A percentile compares a stretch with the other conserved stretches of the same genome.
Evolutionary conservation across 768 basidiomycete genomes (phyloP).

Genomic region (Boletus coccyginus): DNA sequence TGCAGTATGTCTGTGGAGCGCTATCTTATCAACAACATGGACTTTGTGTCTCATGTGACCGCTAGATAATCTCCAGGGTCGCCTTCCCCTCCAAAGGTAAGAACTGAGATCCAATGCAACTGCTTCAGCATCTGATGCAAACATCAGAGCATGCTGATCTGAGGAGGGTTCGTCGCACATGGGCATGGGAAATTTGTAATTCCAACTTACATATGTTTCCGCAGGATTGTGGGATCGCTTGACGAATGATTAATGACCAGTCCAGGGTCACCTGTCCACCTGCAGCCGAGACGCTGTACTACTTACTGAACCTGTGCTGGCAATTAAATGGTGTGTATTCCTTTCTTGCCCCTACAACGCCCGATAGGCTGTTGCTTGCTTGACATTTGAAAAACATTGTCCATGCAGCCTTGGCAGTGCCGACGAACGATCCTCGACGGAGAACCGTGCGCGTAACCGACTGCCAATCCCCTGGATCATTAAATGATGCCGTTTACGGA

Average conservation of each 20-base stretch:
- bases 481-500: slow-evolving; percentile 1
- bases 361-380: background rate
- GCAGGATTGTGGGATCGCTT: background rate
- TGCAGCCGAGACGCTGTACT: too few species aligned
- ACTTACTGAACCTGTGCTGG: background rate
- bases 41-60: too few species aligned
- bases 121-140: too few species aligned
- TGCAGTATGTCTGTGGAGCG: too few species aligned
- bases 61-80: too few species aligned
- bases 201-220: background rate
- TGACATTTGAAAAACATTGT: background rate
- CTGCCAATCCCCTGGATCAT: background rate
- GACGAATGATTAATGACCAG: background rate
- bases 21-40: too few species aligned
- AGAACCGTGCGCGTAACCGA: background rate
- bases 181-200: background rate
- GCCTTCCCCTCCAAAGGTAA: too few species aligned
- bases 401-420: background rate
- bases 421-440: background rate
- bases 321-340: background rate
- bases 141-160: too few species aligned
- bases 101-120: too few species aligned
- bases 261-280: background rate
- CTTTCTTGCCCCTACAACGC: background rate
- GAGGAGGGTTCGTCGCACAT: background rate